Evolutionary conservation across 2,329 filamentous ascomycete genomes (phyloP).

Genomic region (Colletotrichum scovillei): DNA sequence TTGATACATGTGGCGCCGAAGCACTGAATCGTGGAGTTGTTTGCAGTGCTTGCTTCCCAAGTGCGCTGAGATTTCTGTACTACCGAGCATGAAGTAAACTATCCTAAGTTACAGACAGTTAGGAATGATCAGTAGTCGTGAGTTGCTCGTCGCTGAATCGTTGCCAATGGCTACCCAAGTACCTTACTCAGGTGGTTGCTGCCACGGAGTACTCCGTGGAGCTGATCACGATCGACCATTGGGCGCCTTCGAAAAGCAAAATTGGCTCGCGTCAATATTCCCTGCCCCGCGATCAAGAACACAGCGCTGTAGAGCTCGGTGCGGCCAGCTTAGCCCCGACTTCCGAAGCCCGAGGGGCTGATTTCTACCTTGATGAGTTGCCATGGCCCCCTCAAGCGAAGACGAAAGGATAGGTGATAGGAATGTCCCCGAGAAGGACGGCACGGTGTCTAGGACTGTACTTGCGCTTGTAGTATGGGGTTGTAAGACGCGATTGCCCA

Average conservation of each 20-base stretch:
- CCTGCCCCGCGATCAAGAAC: neutral
- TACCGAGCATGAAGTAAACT: no score
- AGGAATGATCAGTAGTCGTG: no score
- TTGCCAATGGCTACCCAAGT: neutral
- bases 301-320: neutral
- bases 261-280: neutral
- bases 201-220: neutral
- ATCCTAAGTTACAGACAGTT: no score
- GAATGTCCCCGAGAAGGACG: neutral
- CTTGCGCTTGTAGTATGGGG: neutral
- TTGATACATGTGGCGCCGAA: neutral
- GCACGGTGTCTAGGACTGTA: rapidly evolving
- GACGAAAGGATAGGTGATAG: rapidly evolving
- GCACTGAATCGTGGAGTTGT: neutral
- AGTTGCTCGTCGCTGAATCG: neutral
- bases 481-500: neutral
- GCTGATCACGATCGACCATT: neutral
- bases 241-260: neutral
- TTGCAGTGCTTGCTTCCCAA: neutral
- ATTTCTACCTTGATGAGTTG: neutral
- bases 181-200: neutral
- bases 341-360: neutral
- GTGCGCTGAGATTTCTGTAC: no score
- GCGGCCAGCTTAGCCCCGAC: neutral
- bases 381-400: neutral